Base-by-base conservation (phyloP, 2,329 filamentous ascomycete genomes). In the Xylaria multiplex region DNA sequence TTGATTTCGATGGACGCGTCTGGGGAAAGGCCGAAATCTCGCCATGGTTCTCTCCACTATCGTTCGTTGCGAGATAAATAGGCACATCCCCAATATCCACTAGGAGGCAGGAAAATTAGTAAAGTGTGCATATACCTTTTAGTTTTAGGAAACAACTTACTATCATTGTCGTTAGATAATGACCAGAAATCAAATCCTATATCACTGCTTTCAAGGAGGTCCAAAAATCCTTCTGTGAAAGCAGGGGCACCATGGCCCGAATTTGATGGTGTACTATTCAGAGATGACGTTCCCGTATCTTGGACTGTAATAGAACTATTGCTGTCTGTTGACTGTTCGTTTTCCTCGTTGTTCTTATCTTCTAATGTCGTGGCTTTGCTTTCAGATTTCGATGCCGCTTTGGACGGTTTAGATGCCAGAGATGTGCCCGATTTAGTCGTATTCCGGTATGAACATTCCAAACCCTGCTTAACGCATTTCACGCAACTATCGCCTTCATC, bases 161-260 rank as follows among this genome's bases (percentile, higher is more conserved):
- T 54, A n/a, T 42, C n/a, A 19, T 42, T 22, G 14, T 61, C 49
- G 6, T 61, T 37, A 19, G 59, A 48, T 48, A 61, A 48, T 46
- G 49, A 35, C 59, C 59, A 61, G 13, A 61, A 54, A 24, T 61
- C 49, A 40, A 61, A 61, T 13, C 40, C 7, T 32, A 61, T 45
- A 13, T 54, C 49, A 16, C 27, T 55, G 7, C 27, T 48, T 35
- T 55, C 59, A 35, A 61, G 59, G 7, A 61, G 42, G 16, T 61
- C 59, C 27, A 49, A 53, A 40, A 61, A 46, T 2, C 16, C 42
- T 46, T 61, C 59, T 27, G 50, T 4, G 3, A 61, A 27, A 27
- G n/a, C 22, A 27, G 49, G 49, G 9, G 37, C 59, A 4, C 13
- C 40, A 16, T 37, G 49, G 27, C 16, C 42, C 7, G 40, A 37